Conservation (phyloP, 352 stramenopile species). For the Globisporangium recalcitrans region DNA sequence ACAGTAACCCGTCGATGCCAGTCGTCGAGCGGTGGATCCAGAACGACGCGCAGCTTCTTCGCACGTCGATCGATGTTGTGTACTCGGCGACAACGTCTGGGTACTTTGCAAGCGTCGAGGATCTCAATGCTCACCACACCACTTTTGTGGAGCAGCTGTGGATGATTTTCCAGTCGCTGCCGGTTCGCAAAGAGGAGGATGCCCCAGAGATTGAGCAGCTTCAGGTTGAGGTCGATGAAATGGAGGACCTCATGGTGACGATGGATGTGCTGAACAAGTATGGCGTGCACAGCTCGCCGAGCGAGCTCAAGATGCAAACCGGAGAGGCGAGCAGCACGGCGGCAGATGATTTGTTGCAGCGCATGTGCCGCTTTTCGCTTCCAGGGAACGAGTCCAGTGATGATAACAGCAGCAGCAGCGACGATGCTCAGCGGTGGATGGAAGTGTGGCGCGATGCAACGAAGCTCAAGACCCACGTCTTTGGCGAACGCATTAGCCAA, state of each 20-base stretch:
- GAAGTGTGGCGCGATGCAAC: constrained; percentile 55
- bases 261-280: constrained; percentile 72
- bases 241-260: constrained; percentile 66
- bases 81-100: constrained; percentile 10
- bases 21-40: constrained; percentile 53
- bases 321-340: constrained; percentile 6
- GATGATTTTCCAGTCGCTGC: constrained; percentile 69
- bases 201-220: constrained; percentile 42
- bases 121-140: constrained; percentile 14
- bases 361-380: constrained; percentile 47
- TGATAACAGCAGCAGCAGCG: constrained; percentile 5
- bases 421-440: constrained; percentile 31
- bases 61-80: constrained; percentile 53
- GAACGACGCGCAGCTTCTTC: constrained; percentile 39
- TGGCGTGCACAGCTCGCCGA: constrained; percentile 29
- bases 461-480: constrained; percentile 67
- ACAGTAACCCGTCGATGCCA: constrained; percentile 53
- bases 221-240: constrained; percentile 65
- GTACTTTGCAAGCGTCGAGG: not conserved
- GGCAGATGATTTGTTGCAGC: constrained; percentile 27
- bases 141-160: constrained; percentile 56
- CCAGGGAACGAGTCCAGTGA: not conserved
- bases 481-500: constrained; percentile 51
- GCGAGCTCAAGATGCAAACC: constrained; percentile 20
- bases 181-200: constrained; percentile 58